phyloP scores from a whole-genome alignment of 1,284 basidiomycete species.

The Fomes fomentarius region DNA sequence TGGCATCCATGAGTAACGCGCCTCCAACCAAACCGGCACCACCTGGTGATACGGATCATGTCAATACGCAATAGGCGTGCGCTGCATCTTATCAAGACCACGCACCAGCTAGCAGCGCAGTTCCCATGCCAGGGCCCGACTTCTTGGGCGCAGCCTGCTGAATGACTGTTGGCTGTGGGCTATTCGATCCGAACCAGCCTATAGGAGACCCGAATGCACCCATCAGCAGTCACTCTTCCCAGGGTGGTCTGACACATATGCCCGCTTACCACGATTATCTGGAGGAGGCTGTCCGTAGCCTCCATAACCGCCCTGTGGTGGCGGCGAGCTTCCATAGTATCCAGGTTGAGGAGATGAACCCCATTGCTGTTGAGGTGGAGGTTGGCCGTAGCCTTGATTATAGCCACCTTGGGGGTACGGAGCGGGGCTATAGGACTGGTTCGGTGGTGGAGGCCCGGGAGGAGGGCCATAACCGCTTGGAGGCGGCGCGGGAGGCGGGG shows the following conservation, averaged over 20 bases:
- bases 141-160: conserved; percentile 43
- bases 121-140: conserved; percentile 47
- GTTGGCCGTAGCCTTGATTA: conserved; percentile 22
- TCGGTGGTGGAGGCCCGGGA: conserved; percentile 42
- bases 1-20: conserved; percentile 51
- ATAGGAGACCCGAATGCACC: neutral
- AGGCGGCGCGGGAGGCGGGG: conserved; percentile 40
- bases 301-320: conserved; percentile 32
- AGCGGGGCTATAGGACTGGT: conserved; percentile 30
- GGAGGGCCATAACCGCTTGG: conserved; percentile 50
- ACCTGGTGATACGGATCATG: conserved; percentile 35
- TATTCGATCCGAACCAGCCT: conserved; percentile 39
- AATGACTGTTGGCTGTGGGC: conserved; percentile 34
- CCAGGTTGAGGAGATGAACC: conserved; percentile 16
- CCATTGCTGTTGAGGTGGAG: conserved; percentile 30
- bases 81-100: conserved; percentile 1
- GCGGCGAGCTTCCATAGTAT: conserved; percentile 24
- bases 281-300: conserved; percentile 26
- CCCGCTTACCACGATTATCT: conserved; percentile 26
- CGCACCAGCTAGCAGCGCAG: conserved; percentile 43
- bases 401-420: conserved; percentile 17
- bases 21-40: conserved; percentile 66
- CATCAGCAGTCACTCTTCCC: conserved; percentile 2
- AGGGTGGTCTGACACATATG: neutral
- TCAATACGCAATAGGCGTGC: neutral